These are phyloP conservation scores for Cladosporium sphaerospermum DNA, from an alignment of 2,329 filamentous ascomycete genomes.

Conservation along the genomic window DNA sequence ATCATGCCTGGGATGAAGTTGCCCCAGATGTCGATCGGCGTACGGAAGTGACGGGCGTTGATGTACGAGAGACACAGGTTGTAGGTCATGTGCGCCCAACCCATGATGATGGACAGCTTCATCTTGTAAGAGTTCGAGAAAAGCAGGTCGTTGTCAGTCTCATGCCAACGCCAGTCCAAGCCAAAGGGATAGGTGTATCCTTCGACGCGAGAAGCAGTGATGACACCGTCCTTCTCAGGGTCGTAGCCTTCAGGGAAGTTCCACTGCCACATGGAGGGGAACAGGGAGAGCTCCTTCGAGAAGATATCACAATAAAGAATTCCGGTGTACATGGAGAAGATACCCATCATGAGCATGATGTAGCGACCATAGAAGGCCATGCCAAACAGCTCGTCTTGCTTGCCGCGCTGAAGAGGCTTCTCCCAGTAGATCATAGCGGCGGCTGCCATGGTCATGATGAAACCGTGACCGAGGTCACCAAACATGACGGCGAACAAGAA, in stretches of 20 bases:
- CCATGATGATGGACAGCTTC: constrained; percentile 97
- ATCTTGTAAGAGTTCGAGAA: constrained; percentile 99
- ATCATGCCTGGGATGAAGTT: constrained; percentile 99
- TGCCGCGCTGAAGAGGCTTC: constrained; percentile 71
- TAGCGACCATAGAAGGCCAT: constrained; percentile 99
- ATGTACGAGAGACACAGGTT: constrained; percentile 87
- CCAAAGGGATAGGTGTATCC: constrained; percentile 91
- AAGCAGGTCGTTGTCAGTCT: constrained; percentile 85
- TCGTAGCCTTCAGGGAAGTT: constrained; percentile 55
- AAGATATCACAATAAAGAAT: constrained; percentile 97
- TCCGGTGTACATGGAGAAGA: constrained; percentile 95
- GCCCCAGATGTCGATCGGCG: constrained; percentile 89
- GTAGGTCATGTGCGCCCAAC: constrained; percentile 99
- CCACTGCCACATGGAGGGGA: constrained; percentile 85
- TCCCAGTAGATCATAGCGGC: constrained; percentile 96
- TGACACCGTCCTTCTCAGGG: constrained; percentile 38
- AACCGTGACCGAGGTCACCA: constrained; percentile 89
- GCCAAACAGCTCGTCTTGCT: constrained; percentile 92
- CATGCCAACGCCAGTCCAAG: constrained; percentile 94
- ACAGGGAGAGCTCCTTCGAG: constrained; percentile 84
- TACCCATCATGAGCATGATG: constrained; percentile 96
- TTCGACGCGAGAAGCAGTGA: constrained; percentile 59
- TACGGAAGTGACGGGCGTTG: constrained; percentile 93
- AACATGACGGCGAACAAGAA: constrained; percentile 99
- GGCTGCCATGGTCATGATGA: constrained; percentile 79